Evolutionary conservation across 805 yeast genomes (phyloP), one percentile per base, ranked within the genome.

Genomic region (Ogataea populi-albae): DNA sequence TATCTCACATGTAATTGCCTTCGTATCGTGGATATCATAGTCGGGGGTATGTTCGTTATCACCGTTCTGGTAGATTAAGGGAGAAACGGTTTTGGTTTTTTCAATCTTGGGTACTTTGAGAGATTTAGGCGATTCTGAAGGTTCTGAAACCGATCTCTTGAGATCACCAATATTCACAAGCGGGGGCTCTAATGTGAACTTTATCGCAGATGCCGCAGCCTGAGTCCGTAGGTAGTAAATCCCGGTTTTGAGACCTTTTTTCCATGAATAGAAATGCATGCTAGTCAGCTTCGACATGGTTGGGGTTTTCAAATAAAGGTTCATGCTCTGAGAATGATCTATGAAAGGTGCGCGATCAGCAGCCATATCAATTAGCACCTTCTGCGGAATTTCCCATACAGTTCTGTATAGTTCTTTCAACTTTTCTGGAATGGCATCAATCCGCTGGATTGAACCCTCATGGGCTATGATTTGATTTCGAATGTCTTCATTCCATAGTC

Each of bases 241-340:
- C 56, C 98, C 98, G 4, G 98, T 93, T 75, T 93, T 93, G 60
- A 93, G 75, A 43, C 98, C 98, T 70, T 85, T 87, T 71, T 86
- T 85, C 98, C 98, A 93, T 31, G 96, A 98, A 59, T 93, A 91
- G 72, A 93, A 93, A 64, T 93, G 98, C 97, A 93, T 93, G 47
- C 93, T 79, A 5, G 98, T 93, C 58, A 93, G 74, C 64, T 93
- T 93, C 54, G 96, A 95, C 91, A 87, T 85, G 2, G 98, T 88
- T 41, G 97, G 97, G 43, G 80, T 81, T 59, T 75, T 78, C 62
- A 93, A 71, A 67, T 86, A 89, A 46, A 93, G 79, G 62, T 91
- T 93, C 72, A 93, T 69, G 30, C 93, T 81, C 69, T 91, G 98
- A 19, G 96, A 86, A 67, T 93, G 98, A 62, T 84, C 93, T 44